Base-by-base conservation (phyloP, 1,139 yeast species). In the Kurtzmaniella natalensis region DNA sequence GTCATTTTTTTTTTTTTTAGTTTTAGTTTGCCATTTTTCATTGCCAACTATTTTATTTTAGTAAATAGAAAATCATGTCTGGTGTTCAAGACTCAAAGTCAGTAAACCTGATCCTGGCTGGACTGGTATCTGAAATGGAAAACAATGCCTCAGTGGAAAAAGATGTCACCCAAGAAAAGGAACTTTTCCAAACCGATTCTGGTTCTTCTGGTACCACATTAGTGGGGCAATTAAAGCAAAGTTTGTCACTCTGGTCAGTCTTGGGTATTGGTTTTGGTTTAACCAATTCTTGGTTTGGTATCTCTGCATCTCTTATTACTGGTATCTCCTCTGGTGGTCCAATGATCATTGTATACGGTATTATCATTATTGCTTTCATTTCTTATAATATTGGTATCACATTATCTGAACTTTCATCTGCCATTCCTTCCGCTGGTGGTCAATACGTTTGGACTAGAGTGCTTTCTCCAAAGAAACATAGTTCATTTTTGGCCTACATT, bases 241-340 rank as follows among this genome's bases (percentile, higher is more conserved):
- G 36, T 5, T 35, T 35, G 16, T 35, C 76, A 15, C 61, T 73
- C 29, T 64, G 74, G 60, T 72, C 81, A 1, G 66, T 78, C 7
- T 57, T 78, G 18, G 83, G 83, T 38, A 80, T 79, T 38, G 85
- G 85, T 4, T 80, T 80, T 47, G 84, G 84, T 17, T 56, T 80
- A 37, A 79, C 86, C 18, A 78, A 78, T 57, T 77, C 83, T 7
- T 78, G 85, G 85, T 75, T 77, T 40, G 84, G 85, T 39, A 75
- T 78, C 36, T 76, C 81, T 11, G 78, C 82, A 2, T 73, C 82
- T 9, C 64, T 78, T 53, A 66, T 77, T 37, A 74, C 82, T 15
- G 81, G 82, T 48, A 76, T 78, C 37, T 61, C 68, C 37, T 74
- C 82, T 18, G 84, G 84, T 43, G 87, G 87, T 20, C 85, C 87